Evolutionary conservation across 768 basidiomycete species (phyloP), one percentile per base, ranked within the genome.

Genomic region (Pleurotus sapidus): DNA sequence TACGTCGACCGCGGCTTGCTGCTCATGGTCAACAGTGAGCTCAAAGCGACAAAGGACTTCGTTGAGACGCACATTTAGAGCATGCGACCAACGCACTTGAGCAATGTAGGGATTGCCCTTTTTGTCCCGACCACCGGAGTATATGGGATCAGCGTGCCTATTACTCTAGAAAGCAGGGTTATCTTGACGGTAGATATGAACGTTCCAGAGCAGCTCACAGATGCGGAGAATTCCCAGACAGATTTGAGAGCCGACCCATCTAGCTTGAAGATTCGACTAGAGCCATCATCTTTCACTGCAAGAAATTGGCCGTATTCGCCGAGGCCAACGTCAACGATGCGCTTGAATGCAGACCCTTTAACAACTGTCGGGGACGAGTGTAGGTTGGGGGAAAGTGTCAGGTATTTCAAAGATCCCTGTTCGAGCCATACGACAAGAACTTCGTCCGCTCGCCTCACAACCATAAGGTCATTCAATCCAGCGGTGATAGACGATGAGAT

Each of bases 71-170:
- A 90, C 91, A 45, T 75, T 68, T 25, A 79, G 64, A 4, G 61
- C 59, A 60, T 82, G 76, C 1, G 87, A 86, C 89, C 89, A 93
- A 64, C 79, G 86, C 0, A 89, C 71, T 15, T 89, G 81, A 8
- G 79, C 78, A 45, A 93, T 69, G 60, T 84, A 83, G 0, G 83
- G 74, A 3, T 72, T 67, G 2, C 83, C 84, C 11, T 77, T 67
- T 18, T 70, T 71, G 61, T 83, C 79, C 3, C 82, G 45, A 4
- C 77, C 82, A 24, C 89, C 88, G 4, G 82, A 70, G 64, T 83
- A 94, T 1, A 82, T 66, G 0, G 86, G 81, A 15, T 74, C 71
- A 0, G 83, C 67, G 12, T 77, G 69, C 5, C 73, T 70, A 0
- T 71, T 62, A 50, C 53, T 57, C 60, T 57, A 49, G 45, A 38